Percentiles rank a stretch among this genome's conserved stretches.
These are phyloP conservation scores for Neonectria neomacrospora DNA, from an alignment of 2,329 filamentous ascomycete species.

Conservation along the genomic window DNA sequence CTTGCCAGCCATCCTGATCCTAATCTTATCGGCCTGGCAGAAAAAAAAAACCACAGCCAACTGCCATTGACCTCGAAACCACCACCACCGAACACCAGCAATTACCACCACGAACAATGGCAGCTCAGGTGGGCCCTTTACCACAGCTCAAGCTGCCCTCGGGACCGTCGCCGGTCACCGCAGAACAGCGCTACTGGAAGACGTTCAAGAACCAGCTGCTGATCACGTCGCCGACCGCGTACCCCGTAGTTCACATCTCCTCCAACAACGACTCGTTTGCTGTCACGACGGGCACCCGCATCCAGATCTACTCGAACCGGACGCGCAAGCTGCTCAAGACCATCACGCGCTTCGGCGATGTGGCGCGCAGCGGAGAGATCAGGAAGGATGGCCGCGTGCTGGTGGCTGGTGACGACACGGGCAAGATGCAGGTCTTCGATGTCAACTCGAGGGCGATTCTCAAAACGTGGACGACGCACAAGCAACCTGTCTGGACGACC, in stretches of 20 bases:
- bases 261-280: conserved; percentile 82
- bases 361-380: conserved; percentile 89
- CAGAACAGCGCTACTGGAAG: conserved; percentile 96
- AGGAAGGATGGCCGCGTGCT: conserved; percentile 88
- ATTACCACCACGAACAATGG: conserved; percentile 67
- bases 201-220: conserved; percentile 92
- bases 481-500: conserved; percentile 92
- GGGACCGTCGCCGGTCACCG: conserved; percentile 83
- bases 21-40: conserved; percentile 41
- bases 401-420: conserved; percentile 90
- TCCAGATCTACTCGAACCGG: conserved; percentile 93
- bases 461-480: conserved; percentile 94
- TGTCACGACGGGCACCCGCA: conserved; percentile 91
- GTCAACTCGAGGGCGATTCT: conserved; percentile 87
- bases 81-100: conserved; percentile 32
- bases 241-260: conserved; percentile 90
- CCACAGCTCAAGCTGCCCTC: conserved; percentile 84
- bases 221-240: conserved; percentile 89
- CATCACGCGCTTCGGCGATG: conserved; percentile 92
- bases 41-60: conserved; percentile 47
- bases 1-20: conserved; percentile 37
- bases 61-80: conserved; percentile 18
- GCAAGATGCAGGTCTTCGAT: conserved; percentile 95
- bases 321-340: conserved; percentile 94
- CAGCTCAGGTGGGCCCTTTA: conserved; percentile 84